Percentiles rank a stretch among this genome's conserved stretches.
These are phyloP conservation scores for Chloris gayana DNA, from an alignment of 176 grass and related monocot species.

Conservation along the genomic window DNA sequence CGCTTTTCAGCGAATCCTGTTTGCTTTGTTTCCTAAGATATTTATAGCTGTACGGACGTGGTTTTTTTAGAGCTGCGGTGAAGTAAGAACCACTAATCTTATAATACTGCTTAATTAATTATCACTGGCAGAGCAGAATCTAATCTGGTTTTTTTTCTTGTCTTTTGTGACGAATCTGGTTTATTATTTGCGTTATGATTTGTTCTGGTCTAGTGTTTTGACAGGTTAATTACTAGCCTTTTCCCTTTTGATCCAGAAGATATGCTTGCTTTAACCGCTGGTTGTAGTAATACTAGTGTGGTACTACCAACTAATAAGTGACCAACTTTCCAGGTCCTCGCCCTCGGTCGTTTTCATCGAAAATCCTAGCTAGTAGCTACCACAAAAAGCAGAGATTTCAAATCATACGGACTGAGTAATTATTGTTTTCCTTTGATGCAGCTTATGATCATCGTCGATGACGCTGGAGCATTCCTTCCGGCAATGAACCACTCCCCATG, in stretches of 20 bases:
- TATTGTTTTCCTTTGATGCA: conserved; percentile 43
- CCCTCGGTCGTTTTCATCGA: conserved; percentile 6
- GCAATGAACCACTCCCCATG: conserved; percentile 76
- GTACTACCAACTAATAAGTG: not conserved
- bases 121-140: not conserved
- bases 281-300: not conserved
- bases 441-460: conserved; percentile 96
- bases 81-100: not conserved
- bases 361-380: not conserved
- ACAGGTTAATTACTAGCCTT: not conserved
- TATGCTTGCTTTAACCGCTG: conserved; percentile 3
- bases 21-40: conserved; percentile 9
- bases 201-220: conserved; percentile 13
- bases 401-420: not conserved
- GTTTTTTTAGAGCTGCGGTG: not conserved
- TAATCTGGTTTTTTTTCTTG: not conserved
- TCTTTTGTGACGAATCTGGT: too few species aligned
- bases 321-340: too few species aligned
- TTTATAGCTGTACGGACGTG: not conserved
- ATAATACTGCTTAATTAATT: not conserved
- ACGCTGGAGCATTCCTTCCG: conserved; percentile 73
- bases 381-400: not conserved
- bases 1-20: conserved; percentile 20
- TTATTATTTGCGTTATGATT: conserved; percentile 3
- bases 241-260: not conserved